A percentile compares a stretch with the other conserved stretches of the same genome.
These are phyloP conservation scores for Cynanchum wilfordii DNA, from an alignment of 257 asterid genomes.

Conservation along the genomic window DNA sequence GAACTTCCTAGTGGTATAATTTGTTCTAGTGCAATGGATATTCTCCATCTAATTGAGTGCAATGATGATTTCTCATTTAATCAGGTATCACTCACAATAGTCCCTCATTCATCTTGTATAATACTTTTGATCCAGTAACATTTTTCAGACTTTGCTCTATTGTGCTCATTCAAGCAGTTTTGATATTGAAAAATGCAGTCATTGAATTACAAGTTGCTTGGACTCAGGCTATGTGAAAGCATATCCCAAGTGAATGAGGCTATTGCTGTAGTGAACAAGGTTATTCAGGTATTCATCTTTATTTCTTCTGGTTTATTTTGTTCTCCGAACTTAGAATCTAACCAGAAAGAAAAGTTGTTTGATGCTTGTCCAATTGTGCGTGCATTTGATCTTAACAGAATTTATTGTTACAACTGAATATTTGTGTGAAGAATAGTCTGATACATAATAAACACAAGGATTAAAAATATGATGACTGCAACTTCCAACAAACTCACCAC, in stretches of 20 bases:
- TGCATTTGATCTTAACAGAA: not conserved
- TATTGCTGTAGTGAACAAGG: conserved; percentile 49
- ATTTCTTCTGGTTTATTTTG: not conserved
- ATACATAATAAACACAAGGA: too few species aligned
- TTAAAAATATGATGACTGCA: too few species aligned
- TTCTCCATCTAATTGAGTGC: conserved; percentile 57
- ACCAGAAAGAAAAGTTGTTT: not conserved
- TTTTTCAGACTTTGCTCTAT: conserved; percentile 12
- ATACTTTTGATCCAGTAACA: conserved; percentile 22
- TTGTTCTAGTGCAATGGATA: conserved; percentile 55
- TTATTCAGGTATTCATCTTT: conserved; percentile 54
- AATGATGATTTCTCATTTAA: conserved; percentile 53
- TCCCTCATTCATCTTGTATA: conserved; percentile 10
- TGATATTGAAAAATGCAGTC: conserved; percentile 52
- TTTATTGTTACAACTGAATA: not conserved
- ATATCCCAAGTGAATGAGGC: conserved; percentile 48
- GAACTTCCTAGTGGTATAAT: conserved; percentile 63
- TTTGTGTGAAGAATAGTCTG: too few species aligned
- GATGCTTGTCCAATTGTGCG: not conserved
- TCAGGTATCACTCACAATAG: conserved; percentile 48
- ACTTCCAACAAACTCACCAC: too few species aligned
- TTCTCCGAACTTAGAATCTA: conserved; percentile 5
- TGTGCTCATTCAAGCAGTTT: conserved; percentile 29
- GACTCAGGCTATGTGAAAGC: conserved; percentile 75
- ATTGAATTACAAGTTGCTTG: conserved; percentile 82